Evolutionary conservation across 148 eudicot species (phyloP).

Genomic region (Nepenthes gracilis): DNA sequence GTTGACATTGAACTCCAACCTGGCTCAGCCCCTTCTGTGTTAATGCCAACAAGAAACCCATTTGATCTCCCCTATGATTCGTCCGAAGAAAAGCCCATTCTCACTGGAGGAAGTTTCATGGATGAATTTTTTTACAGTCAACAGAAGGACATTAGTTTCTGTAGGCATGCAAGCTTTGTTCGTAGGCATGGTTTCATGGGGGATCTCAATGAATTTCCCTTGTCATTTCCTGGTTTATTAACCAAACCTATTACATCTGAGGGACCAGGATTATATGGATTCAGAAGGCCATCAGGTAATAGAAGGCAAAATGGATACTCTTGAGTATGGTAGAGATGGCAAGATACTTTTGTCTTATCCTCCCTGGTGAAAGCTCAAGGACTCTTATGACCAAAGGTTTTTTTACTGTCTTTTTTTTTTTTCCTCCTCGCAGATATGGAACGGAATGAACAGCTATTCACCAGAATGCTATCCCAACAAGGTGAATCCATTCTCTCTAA

Average conservation of each 20-base stretch:
- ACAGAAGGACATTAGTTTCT: slow-evolving; percentile 24
- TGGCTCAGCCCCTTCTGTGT: slow-evolving; percentile 61
- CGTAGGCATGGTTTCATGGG: slow-evolving; percentile 15
- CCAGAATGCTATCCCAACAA: background rate
- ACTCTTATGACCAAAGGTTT: background rate
- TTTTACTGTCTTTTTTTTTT: background rate
- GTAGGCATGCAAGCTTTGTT: slow-evolving; percentile 45
- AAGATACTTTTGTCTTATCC: background rate
- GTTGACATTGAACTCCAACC: slow-evolving; percentile 23
- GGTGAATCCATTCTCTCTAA: background rate
- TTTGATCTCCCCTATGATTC: slow-evolving; percentile 87
- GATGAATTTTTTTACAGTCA: slow-evolving; percentile 36
- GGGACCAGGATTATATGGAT: slow-evolving; percentile 16
- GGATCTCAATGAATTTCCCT: slow-evolving; percentile 19
- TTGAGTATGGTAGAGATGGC: background rate
- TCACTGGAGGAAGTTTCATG: slow-evolving; percentile 52
- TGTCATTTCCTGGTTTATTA: slow-evolving; percentile 16
- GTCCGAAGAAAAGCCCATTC: slow-evolving; percentile 66
- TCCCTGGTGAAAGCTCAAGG: background rate
- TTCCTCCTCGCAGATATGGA: slow-evolving; percentile 15
- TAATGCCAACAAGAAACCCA: slow-evolving; percentile 45
- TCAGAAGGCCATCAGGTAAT: slow-evolving; percentile 36
- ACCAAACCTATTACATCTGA: slow-evolving; percentile 16
- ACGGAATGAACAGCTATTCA: slow-evolving; percentile 4
- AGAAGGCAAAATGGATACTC: background rate